Base-by-base conservation (phyloP, 1,139 yeast genomes). In the Hemisphaericaspora subhashii region DNA sequence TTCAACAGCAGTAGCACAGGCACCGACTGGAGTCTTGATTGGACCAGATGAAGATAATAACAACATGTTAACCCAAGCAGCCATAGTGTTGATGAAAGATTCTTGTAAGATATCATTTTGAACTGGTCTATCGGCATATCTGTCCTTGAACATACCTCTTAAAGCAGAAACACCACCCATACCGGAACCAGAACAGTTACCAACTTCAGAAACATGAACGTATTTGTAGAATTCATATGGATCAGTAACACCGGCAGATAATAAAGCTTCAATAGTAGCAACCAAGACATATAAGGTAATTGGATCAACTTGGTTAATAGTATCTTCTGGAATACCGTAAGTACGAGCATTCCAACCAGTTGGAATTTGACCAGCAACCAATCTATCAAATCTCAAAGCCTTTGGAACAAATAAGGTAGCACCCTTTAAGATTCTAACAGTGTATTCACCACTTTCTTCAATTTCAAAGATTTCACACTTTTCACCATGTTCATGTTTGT, bases 111-210 rank as follows among this genome's bases (percentile, higher is more conserved):
- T 85, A 68, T 92, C 98, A 62, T 87, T 92, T 74, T 92, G 98
- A 42, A 90, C 96, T 43, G 96, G 96, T 66, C 76, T 77, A 62
- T 92, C 98, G 53, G 80, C 74, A 72, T 75, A 90, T 72, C 98
- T 83, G 63, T 90, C 96, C 70, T 79, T 89, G 76, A 89, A 92
- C 98, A 92, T 92, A 55, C 97, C 97, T 68, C 95, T 86, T 61
- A 92, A 72, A 41, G 98, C 98, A 54, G 85, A 66, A 52, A 90
- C 95, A 83, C 98, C 98, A 70, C 98, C 98, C 95, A 92, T 90
- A 81, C 98, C 98, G 42, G 98, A 89, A 74, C 98, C 98, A 38
- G 96, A 86, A 77, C 98, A 89, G 80, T 92, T 92, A 74, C 98
- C 98, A 53, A 92, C 90, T 70, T 92, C 98, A 37, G 98, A 89